Evolutionary conservation across 768 basidiomycete genomes (phyloP), one percentile per base, ranked within the genome.

Genomic region (Russula foetens): DNA sequence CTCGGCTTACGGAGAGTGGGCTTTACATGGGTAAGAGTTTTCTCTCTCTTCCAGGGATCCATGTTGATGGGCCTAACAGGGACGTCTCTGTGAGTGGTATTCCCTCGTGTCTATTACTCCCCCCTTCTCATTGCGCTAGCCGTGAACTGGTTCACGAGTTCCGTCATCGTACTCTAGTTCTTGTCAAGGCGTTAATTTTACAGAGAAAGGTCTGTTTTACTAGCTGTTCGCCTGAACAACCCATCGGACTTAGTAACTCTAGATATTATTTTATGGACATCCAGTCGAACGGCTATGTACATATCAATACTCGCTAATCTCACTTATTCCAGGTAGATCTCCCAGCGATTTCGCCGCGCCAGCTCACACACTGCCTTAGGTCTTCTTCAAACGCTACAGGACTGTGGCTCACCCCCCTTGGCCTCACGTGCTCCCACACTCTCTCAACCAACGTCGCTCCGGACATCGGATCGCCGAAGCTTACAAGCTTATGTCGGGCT

Each of bases 181-280:
- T 99, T n/a, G 79, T 98, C 59, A 99, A 99, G 71, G 86, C 95
- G 19, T 75, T 99, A 8, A 89, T 98, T 75, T 78, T 98, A 26
- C 97, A 99, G 71, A 92, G 92, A 73, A 81, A 89, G 77, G 95
- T 94, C 67, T 58, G 78, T 66, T n/a, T 28, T 19, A 1, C 7
- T n/a, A 12, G 8, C 29, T 33, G 51, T 21, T 35, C 49, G 19
- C 39, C 26, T 33, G 24, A 8, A 56, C n/a, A 28, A 3, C 31
- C 21, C 14, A 35, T 44, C 24, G 5, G 21, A 31, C 17, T 48
- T 59, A 41, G 53, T 47, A 23, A 54, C 67, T 46, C 15, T 69
- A 96, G 93, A 89, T 98, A 60, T 88, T 98, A 86, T 95, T 99
- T 72, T 97, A 83, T 68, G 95, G 95, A 7, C 92, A 96, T 69